Evolutionary conservation across 2,329 filamentous ascomycete species (phyloP), one percentile per base, ranked within the genome.

Genomic region (Ophiostoma montium): DNA sequence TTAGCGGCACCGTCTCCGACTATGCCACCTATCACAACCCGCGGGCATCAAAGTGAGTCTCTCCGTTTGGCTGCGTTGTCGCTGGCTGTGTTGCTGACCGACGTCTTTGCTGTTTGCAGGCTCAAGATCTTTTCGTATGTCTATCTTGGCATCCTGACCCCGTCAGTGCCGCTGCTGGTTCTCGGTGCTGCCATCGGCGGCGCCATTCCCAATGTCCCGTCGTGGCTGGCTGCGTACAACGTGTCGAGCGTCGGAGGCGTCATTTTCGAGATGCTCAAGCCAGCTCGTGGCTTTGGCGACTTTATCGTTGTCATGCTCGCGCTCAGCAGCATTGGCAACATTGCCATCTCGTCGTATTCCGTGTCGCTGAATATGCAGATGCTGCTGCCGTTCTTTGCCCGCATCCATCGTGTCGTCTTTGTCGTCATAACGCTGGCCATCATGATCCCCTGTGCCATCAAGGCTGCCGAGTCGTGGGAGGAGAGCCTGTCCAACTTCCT

Each of bases 371-470:
- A 63, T 52, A 50, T 64, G 52, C 78, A 82, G 62, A 76, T 78
- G 55, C 62, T 82, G 18, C 61, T 77, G 5, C 77, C 78, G 0
- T 69, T 68, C 52, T 68, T 80, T 30, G 65, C 72, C 49, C 67
- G 68, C 39, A 66, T 80, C 3, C 78, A 74, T 5, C 74, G 78
- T 5, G 70, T 74, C 53, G 56, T 77, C 47, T 81, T 78, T 57
- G 69, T 75, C 33, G 57, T 82, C 42, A 61, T 78, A 50, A 70
- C 75, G 38, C 75, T 76, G 2, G 72, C 70, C 33, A 68, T 82
- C 55, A 69, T 79, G 56, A 79, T 82, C 50, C 74, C 75, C 2
- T 68, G 78, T 35, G 68, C 74, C 13, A 70, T 82, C 50, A 66
- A 65, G 47, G 77, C 76, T 0, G 72, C 76, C 2, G 63, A 65